Evolutionary conservation across 495 filamentous ascomycete species (phyloP).

Genomic region (Corynascus novoguineensis): DNA sequence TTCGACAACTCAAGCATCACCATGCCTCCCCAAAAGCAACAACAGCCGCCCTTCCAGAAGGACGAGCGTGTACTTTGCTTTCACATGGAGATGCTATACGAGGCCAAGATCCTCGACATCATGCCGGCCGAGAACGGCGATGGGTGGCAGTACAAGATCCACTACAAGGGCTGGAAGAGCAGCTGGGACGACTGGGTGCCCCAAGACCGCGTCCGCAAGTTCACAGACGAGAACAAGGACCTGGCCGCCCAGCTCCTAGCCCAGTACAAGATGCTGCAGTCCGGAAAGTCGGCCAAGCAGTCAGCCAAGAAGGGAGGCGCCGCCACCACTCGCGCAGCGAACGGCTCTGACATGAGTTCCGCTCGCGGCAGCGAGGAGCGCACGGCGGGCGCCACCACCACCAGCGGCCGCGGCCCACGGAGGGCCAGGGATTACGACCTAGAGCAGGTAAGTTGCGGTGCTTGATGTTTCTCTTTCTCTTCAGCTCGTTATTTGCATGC

Average conservation of each 20-base stretch:
- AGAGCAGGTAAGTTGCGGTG: constrained; percentile 62
- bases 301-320: constrained; percentile 50
- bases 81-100: constrained; percentile 92
- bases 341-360: constrained; percentile 69
- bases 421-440: constrained; percentile 70
- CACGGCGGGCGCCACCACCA: constrained; percentile 58
- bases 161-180: constrained; percentile 99
- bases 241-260: constrained; percentile 63
- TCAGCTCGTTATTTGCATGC: too few relatives aligned
- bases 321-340: constrained; percentile 36
- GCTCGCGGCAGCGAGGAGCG: constrained; percentile 83
- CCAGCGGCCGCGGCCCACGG: constrained; percentile 62
- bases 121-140: constrained; percentile 63
- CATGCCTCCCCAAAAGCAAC: constrained; percentile 40
- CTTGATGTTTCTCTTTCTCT: constrained; percentile 1
- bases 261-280: constrained; percentile 46
- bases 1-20: background rate
- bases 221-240: constrained; percentile 88
- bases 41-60: constrained; percentile 61
- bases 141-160: constrained; percentile 78
- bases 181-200: constrained; percentile 99
- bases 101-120: constrained; percentile 87
- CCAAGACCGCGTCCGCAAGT: constrained; percentile 88
- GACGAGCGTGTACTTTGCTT: constrained; percentile 96
- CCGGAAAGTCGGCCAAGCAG: constrained; percentile 43